Conservation (phyloP, 1,284 basidiomycete genomes). For the Naganishia sp. region DNA sequence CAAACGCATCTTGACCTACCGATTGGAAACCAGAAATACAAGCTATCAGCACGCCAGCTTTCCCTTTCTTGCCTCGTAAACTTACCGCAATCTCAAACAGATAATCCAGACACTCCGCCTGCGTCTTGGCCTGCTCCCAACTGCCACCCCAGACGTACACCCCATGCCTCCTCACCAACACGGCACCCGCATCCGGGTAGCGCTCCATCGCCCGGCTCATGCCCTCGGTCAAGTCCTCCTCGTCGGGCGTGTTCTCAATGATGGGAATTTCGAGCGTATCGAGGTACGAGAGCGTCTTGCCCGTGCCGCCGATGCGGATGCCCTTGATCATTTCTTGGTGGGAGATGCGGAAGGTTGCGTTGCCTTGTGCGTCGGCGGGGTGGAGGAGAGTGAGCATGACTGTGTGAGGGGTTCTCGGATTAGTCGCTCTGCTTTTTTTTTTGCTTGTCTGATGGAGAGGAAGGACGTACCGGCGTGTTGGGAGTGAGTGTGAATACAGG, state of each 20-base stretch:
- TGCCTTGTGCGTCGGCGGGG: conserved; percentile 58
- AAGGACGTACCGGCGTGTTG: conserved; percentile 66
- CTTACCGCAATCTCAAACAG: conserved; percentile 71
- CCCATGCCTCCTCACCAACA: conserved; percentile 78
- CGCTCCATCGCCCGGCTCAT: conserved; percentile 79
- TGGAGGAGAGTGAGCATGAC: conserved; percentile 81
- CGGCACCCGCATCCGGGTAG: conserved; percentile 73
- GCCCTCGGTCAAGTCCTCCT: conserved; percentile 79
- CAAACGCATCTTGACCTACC: conserved; percentile 64
- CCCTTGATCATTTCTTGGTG: conserved; percentile 90
- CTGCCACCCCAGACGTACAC: conserved; percentile 73
- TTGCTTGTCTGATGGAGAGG: too few species aligned
- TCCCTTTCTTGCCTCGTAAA: background rate
- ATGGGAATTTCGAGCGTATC: conserved; percentile 83
- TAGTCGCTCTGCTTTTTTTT: too few species aligned
- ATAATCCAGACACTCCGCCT: conserved; percentile 84
- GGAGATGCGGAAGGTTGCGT: conserved; percentile 65
- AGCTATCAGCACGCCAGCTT: background rate
- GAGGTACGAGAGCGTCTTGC: conserved; percentile 70
- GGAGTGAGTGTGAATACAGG: conserved; percentile 84
- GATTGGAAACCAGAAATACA: background rate
- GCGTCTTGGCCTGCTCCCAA: conserved; percentile 86
- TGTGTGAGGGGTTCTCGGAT: too few species aligned
- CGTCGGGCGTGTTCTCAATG: conserved; percentile 82
- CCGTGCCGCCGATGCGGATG: conserved; percentile 71